A percentile compares a stretch with the other conserved stretches of the same genome.
phyloP scores from a whole-genome alignment of 2,329 filamentous ascomycete genomes.

The Magnaporthiopsis poae region DNA sequence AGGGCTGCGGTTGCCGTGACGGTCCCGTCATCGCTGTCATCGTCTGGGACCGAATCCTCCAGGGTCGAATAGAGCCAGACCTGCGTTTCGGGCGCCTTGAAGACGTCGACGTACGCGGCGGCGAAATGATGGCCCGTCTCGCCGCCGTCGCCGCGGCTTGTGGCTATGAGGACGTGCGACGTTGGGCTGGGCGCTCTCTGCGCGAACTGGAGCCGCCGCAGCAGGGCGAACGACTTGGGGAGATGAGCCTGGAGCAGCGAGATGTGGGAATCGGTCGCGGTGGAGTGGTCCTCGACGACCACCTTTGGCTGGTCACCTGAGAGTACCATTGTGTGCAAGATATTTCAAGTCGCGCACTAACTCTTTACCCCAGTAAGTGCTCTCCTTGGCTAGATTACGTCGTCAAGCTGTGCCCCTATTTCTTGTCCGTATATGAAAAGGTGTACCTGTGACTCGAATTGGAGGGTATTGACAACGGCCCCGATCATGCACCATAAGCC shows the following conservation, averaged over 20 bases:
- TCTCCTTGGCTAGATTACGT: too few species aligned
- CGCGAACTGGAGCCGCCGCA: conserved; percentile 54
- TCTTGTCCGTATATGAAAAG: too few species aligned
- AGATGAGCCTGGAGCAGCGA: conserved; percentile 38
- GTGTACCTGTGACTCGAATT: too few species aligned
- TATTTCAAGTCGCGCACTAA: too few species aligned
- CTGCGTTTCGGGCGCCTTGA: conserved; percentile 52
- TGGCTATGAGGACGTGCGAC: conserved; percentile 32
- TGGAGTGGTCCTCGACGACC: neutral
- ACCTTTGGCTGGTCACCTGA: too few species aligned
- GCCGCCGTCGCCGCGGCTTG: conserved; percentile 7
- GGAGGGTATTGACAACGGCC: too few species aligned
- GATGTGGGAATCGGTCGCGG: conserved; percentile 25
- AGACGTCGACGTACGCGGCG: conserved; percentile 52
- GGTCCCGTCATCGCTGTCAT: neutral
- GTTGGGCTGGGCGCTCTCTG: conserved; percentile 28
- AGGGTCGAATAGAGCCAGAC: conserved; percentile 51
- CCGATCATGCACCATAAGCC: too few species aligned
- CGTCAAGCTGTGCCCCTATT: too few species aligned
- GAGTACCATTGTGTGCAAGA: too few species aligned
- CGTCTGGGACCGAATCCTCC: conserved; percentile 24
- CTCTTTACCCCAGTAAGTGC: too few species aligned
- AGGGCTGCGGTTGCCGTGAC: neutral
- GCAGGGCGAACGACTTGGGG: conserved; percentile 49
- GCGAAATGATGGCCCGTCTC: conserved; percentile 30